Evolutionary conservation across 108 stramenopile species (phyloP).

Genomic region (Nitzschia sp.): DNA sequence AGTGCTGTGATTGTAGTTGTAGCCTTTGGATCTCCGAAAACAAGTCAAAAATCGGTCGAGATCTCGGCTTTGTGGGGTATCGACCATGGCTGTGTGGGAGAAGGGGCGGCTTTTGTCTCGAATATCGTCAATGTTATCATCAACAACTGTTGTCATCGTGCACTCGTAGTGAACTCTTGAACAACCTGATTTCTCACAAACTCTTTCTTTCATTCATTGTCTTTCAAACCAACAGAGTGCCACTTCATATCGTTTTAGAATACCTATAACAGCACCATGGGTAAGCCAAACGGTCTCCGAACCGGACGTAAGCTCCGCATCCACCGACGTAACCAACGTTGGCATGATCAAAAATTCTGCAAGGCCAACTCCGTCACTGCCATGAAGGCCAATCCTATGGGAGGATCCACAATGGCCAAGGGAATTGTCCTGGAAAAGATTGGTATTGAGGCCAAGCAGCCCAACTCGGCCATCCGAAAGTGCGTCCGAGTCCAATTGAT

Average conservation of each 20-base stretch:
- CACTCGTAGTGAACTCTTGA: no score
- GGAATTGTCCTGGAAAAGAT: slow-evolving; percentile 99
- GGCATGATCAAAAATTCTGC: slow-evolving; percentile 94
- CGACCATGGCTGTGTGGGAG: neutral
- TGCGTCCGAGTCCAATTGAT: slow-evolving; percentile 99
- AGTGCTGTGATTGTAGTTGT: neutral
- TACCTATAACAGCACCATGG: slow-evolving; percentile 57
- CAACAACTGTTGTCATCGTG: neutral
- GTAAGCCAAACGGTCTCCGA: slow-evolving; percentile 97
- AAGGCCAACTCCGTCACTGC: slow-evolving; percentile 98
- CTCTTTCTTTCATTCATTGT: neutral
- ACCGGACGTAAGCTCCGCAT: slow-evolving; percentile 99
- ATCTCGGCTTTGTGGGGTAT: neutral
- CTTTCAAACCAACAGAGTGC: neutral
- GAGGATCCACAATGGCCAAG: slow-evolving; percentile 99
- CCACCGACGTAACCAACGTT: slow-evolving; percentile 96
- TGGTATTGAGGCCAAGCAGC: slow-evolving; percentile 99
- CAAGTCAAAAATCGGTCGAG: neutral
- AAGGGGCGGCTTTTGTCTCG: neutral
- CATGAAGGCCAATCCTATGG: slow-evolving; percentile 99
- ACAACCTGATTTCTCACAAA: no score
- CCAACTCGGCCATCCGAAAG: slow-evolving; percentile 99
- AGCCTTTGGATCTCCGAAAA: neutral
- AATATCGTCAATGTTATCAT: neutral
- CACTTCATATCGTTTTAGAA: neutral